Percentiles rank a stretch among this genome's conserved stretches.
Evolutionary conservation across 768 basidiomycete genomes (phyloP).

Genomic region (Lentinus brumalis): DNA sequence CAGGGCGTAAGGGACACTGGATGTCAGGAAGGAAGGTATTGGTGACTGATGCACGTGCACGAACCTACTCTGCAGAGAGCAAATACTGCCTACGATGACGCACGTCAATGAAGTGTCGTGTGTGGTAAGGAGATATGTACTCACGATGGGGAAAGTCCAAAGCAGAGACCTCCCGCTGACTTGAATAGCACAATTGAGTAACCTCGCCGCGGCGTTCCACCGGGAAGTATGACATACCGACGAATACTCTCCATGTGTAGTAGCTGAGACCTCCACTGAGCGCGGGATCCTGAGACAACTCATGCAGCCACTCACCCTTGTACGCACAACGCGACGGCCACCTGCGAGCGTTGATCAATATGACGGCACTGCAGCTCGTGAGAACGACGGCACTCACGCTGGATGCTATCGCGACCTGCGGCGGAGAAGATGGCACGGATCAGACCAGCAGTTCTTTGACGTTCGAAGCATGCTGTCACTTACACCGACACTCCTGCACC

Average conservation of each 20-base stretch:
- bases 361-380: neutral
- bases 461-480: neutral
- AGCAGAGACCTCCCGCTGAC: conserved; percentile 5
- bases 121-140: neutral
- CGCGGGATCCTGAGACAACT: too few species aligned
- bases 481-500: conserved; percentile 14
- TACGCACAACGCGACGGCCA: conserved; percentile 9
- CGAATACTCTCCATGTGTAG: conserved; percentile 19
- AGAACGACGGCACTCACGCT: conserved; percentile 3
- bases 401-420: conserved; percentile 7
- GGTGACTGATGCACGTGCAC: neutral
- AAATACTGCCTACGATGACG: conserved; percentile 2
- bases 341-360: neutral
- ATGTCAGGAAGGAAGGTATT: too few species aligned
- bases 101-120: neutral
- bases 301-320: conserved; percentile 7
- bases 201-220: too few species aligned
- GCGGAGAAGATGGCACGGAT: neutral
- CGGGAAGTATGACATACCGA: neutral
- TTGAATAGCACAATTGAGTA: neutral
- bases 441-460: neutral
- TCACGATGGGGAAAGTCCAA: conserved; percentile 5
- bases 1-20: neutral
- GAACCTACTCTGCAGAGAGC: conserved; percentile 9
- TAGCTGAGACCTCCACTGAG: neutral